These are phyloP conservation scores for Annulohypoxylon bovei DNA, from an alignment of 495 filamentous ascomycete species.

Conservation along the genomic window DNA sequence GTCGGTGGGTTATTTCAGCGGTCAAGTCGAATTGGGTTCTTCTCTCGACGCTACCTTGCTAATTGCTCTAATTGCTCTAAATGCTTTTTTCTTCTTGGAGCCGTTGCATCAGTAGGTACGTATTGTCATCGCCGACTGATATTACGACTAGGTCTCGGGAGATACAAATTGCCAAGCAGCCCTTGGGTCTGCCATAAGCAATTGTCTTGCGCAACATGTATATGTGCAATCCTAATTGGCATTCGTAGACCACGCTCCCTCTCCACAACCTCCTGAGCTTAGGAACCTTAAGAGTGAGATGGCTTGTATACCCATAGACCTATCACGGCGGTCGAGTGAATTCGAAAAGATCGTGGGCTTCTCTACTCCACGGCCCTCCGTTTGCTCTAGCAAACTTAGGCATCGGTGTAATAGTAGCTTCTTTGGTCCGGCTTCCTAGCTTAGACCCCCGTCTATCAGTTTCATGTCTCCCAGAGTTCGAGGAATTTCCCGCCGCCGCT, in stretches of 20 bases:
- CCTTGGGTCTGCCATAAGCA: neutral
- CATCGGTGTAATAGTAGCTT: conserved; percentile 18
- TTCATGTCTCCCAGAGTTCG: conserved; percentile 10
- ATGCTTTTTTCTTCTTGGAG: neutral
- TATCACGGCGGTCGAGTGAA: conserved; percentile 49
- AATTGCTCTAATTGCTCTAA: no score
- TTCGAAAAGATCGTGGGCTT: conserved; percentile 62
- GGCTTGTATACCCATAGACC: neutral
- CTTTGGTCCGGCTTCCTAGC: conserved; percentile 39
- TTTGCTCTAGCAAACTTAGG: conserved; percentile 54
- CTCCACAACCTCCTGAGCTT: neutral
- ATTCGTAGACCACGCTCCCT: conserved; percentile 5
- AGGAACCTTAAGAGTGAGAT: neutral
- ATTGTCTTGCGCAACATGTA: conserved; percentile 2
- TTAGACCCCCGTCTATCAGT: conserved; percentile 16
- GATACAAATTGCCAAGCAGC: neutral
- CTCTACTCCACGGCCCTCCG: conserved; percentile 63
- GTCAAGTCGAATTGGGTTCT: neutral
- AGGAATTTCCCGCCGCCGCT: conserved; percentile 4
- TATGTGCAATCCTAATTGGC: neutral
- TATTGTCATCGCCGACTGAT: neutral
- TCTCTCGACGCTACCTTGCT: neutral
- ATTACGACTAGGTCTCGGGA: neutral
- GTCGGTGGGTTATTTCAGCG: neutral
- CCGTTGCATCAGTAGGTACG: neutral